Evolutionary conservation across 2,329 filamentous ascomycete species (phyloP).

Genomic region (Cladosporium sphaerospermum): DNA sequence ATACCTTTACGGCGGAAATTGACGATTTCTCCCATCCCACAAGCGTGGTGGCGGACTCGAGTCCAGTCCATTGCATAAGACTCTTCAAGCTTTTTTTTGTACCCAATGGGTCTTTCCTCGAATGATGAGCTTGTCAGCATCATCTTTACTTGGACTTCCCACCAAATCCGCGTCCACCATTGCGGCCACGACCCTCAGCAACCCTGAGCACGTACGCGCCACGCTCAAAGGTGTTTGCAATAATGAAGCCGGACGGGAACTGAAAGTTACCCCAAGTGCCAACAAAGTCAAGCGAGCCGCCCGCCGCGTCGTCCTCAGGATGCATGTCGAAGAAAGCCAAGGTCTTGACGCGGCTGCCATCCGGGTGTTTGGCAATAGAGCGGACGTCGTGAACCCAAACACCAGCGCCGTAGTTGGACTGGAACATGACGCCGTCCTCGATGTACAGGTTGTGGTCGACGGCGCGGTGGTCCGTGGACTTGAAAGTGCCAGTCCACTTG

Average conservation of each 20-base stretch:
- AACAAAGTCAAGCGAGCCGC: conserved; percentile 34
- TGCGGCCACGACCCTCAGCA: conserved; percentile 15
- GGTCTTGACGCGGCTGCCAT: conserved; percentile 28
- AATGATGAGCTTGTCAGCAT: not conserved
- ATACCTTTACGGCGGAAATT: too few species aligned
- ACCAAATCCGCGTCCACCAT: conserved; percentile 18
- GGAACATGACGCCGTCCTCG: conserved; percentile 40
- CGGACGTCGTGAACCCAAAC: conserved; percentile 33
- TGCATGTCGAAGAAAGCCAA: conserved; percentile 31
- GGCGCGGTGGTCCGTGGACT: conserved; percentile 33
- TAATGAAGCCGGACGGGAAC: conserved; percentile 38
- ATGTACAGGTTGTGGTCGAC: conserved; percentile 49
- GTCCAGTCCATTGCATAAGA: too few species aligned
- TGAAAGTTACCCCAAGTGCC: conserved; percentile 39
- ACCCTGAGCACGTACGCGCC: conserved; percentile 29
- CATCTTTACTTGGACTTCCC: conserved; percentile 15
- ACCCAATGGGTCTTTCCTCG: too few species aligned
- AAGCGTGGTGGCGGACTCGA: too few species aligned
- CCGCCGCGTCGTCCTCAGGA: conserved; percentile 30
- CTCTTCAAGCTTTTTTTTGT: too few species aligned
- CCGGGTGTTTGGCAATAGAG: conserved; percentile 27
- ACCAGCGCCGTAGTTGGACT: conserved; percentile 48
- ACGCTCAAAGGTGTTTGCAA: conserved; percentile 46
- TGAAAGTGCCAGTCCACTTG: conserved; percentile 40
- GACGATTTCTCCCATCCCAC: too few species aligned